Conservation (phyloP, 2,329 filamentous ascomycete species). For the Aspergillus puulaauensis region DNA sequence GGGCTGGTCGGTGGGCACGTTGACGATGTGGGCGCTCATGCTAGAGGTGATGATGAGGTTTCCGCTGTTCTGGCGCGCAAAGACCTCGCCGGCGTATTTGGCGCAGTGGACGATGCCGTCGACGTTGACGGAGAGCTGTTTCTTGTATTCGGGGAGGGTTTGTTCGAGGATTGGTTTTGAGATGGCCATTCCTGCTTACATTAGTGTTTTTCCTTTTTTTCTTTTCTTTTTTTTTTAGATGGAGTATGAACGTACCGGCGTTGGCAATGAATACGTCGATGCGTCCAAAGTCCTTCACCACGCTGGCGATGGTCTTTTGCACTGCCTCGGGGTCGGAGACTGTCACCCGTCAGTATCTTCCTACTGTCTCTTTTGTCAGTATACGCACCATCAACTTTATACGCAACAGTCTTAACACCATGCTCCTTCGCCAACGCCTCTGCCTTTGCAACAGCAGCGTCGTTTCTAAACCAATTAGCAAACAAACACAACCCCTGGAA, state of each 20-base stretch:
- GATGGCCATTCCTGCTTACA: constrained; percentile 46
- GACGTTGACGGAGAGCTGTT: constrained; percentile 56
- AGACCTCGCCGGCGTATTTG: constrained; percentile 47
- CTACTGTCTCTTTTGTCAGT: no score
- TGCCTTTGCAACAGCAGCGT: constrained; percentile 37
- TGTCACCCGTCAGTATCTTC: not conserved
- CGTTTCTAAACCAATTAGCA: constrained; percentile 22
- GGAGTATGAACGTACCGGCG: constrained; percentile 29
- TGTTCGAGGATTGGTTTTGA: constrained; percentile 58
- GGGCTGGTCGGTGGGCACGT: constrained; percentile 54
- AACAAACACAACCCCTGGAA: no score
- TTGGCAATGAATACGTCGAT: constrained; percentile 48
- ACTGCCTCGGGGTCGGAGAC: constrained; percentile 43
- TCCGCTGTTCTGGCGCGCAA: constrained; percentile 41
- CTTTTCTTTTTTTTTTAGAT: no score
- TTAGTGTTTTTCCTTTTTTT: not conserved
- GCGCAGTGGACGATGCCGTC: constrained; percentile 50
- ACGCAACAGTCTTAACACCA: constrained; percentile 40
- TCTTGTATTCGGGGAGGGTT: constrained; percentile 52
- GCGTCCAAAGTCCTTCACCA: constrained; percentile 42
- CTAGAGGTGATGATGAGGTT: constrained; percentile 53
- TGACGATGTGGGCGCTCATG: constrained; percentile 53
- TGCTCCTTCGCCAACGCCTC: constrained; percentile 34
- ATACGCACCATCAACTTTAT: constrained; percentile 40
- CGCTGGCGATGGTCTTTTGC: constrained; percentile 31